Base-by-base conservation (phyloP, 1,139 yeast species). In the Geotrichum siamense region DNA sequence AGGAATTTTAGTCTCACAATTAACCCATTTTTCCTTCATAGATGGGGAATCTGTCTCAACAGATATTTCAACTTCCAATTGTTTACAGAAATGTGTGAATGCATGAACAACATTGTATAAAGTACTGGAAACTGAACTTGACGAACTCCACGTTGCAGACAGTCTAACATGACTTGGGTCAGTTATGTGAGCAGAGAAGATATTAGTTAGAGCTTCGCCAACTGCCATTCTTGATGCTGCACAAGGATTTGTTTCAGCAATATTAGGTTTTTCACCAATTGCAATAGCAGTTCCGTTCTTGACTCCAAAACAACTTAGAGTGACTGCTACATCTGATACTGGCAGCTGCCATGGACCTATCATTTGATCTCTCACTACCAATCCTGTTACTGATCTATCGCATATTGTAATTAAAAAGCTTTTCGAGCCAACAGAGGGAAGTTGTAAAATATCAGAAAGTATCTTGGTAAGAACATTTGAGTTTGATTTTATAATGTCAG, bases 301-400 rank as follows among this genome's bases (percentile, higher is more conserved):
- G 43, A 83, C 67, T 56, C 94, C 96, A 44, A 85, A 73, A 2
- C 96, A 84, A 0, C 97, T 82, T 49, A 85, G 82, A 16, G 97
- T 89, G 44, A 91, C 96, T 65, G 96, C 98, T 46, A 87, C 96
- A 63, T 91, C 97, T n/a, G 97, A 93, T 20, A 93, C 98, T 36
- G 99, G 98, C 3, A 83, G 89, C 72, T 91, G 99, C 97, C 98
- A 91, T 59, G 97, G 98, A 36, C 99, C 99, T 49, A 93, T 97
- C 82, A 89, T 82, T 70, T 91, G 99, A 63, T 93, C 99, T 62
- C 98, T 80, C 59, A 94, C 97, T 50, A 91, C 83, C 55, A 91
- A 75, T 39, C 99, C 99, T 31, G 97, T 91, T 49, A 91, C 91
- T 25, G 93, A 76, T 68, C 99, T 80, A 63, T 91, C 99, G 64